Percentiles rank a stretch among this genome's conserved stretches.
phyloP scores from a whole-genome alignment of 192 early-diverging fungal genomes.

The Phycomyces nitens region DNA sequence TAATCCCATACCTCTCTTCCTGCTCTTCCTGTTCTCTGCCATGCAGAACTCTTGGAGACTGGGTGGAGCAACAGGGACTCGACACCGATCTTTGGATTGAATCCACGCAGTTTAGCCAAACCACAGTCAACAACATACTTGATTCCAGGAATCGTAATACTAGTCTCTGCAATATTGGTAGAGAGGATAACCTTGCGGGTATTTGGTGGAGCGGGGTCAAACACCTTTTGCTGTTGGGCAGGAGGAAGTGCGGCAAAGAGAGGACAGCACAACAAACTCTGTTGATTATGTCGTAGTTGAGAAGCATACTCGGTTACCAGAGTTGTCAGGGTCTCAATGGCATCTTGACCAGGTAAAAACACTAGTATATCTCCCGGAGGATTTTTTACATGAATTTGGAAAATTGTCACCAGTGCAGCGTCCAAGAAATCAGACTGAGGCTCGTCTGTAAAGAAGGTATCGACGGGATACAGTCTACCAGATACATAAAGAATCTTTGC shows the following conservation, averaged over 20 bases:
- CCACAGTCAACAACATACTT: slow-evolving; percentile 94
- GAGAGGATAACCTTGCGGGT: slow-evolving; percentile 91
- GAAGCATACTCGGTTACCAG: slow-evolving; percentile 72
- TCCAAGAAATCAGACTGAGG: slow-evolving; percentile 93
- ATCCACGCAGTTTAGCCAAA: slow-evolving; percentile 87
- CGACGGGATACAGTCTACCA: slow-evolving; percentile 89
- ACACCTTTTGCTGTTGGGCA: slow-evolving; percentile 84
- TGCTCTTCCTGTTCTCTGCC: slow-evolving; percentile 92
- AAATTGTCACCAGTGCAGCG: slow-evolving; percentile 75
- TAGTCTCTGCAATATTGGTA: slow-evolving; percentile 98
- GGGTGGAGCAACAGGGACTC: slow-evolving; percentile 85
- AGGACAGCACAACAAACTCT: slow-evolving; percentile 74
- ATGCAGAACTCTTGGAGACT: slow-evolving; percentile 87
- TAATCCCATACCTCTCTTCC: slow-evolving; percentile 72
- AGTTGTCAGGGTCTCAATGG: slow-evolving; percentile 88
- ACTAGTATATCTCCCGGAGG: slow-evolving; percentile 89
- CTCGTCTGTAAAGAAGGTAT: slow-evolving; percentile 69
- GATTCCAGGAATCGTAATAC: slow-evolving; percentile 93
- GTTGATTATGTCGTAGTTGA: slow-evolving; percentile 50
- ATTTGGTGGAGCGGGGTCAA: slow-evolving; percentile 79
- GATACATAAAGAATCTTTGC: slow-evolving; percentile 84
- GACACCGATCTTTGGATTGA: slow-evolving; percentile 81
- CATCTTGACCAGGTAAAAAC: slow-evolving; percentile 90
- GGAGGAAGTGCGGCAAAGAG: slow-evolving; percentile 92
- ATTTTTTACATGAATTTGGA: slow-evolving; percentile 87